Conservation (phyloP, 805 yeast species). For the Candida parachauliodes region DNA sequence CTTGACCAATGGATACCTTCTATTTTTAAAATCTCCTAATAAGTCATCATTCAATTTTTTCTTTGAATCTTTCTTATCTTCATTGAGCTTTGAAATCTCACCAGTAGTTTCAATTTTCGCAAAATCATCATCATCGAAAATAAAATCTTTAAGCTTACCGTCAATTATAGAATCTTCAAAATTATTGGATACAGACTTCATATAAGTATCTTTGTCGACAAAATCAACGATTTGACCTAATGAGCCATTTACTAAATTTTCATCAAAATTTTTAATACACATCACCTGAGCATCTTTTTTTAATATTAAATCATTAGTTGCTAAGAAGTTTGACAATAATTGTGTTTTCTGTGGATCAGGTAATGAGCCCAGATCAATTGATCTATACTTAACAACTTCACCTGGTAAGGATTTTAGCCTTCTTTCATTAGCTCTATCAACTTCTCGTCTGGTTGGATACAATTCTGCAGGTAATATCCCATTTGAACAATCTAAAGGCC, state of each 20-base stretch:
- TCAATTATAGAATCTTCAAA: slow-evolving; percentile 1
- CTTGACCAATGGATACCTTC: slow-evolving; percentile 69
- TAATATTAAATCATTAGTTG: slow-evolving; percentile 53
- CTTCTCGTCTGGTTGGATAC: slow-evolving; percentile 71
- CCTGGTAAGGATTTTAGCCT: slow-evolving; percentile 49
- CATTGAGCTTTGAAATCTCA: background rate
- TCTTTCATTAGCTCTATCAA: slow-evolving; percentile 57
- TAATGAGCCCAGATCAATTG: slow-evolving; percentile 54
- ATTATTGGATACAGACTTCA: slow-evolving; percentile 13
- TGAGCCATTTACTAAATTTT: slow-evolving; percentile 71
- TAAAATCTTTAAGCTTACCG: slow-evolving; percentile 12
- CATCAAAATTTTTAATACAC: slow-evolving; percentile 76
- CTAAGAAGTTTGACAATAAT: slow-evolving; percentile 55
- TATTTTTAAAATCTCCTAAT: slow-evolving; percentile 42
- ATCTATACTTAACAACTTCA: slow-evolving; percentile 36
- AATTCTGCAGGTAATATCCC: slow-evolving; percentile 72
- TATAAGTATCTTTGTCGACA: slow-evolving; percentile 38
- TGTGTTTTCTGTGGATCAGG: slow-evolving; percentile 42
- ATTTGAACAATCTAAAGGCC: slow-evolving; percentile 48
- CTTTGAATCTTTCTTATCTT: slow-evolving; percentile 30
- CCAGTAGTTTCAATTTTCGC: slow-evolving; percentile 2
- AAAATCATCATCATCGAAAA: slow-evolving; percentile 11
- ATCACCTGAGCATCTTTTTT: slow-evolving; percentile 78
- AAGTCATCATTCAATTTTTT: slow-evolving; percentile 48
- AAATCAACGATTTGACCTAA: slow-evolving; percentile 66